Conservation (phyloP, 1,139 yeast species). For the Geotrichum carabidarum region DNA sequence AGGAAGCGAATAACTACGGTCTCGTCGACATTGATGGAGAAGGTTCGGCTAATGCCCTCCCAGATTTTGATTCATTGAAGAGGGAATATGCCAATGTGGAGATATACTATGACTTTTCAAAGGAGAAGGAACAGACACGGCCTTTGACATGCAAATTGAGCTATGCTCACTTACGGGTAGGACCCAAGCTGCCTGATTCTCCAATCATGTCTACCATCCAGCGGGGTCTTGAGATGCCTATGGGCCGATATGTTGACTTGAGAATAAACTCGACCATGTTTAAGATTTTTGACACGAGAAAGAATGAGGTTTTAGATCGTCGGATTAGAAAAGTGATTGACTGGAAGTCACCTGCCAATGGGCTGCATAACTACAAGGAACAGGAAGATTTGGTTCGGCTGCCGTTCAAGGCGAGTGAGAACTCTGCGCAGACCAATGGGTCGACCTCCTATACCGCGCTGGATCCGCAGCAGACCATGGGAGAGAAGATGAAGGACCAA, state of each 20-base stretch:
- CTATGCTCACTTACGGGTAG: conserved; percentile 14
- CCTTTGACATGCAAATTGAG: conserved; percentile 15
- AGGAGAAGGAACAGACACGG: conserved; percentile 12
- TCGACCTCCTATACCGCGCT: too few relatives aligned
- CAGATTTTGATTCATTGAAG: conserved; percentile 56
- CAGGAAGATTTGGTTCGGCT: conserved; percentile 1
- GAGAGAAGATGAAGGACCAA: too few relatives aligned
- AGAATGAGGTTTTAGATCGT: conserved; percentile 9
- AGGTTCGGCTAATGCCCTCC: conserved; percentile 43
- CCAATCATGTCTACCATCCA: conserved; percentile 11
- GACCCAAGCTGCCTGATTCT: conserved; percentile 16
- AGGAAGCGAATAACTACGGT: conserved; percentile 67
- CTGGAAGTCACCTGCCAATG: conserved; percentile 14
- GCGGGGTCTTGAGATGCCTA: conserved; percentile 14
- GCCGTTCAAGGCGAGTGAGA: neutral
- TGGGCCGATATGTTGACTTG: conserved; percentile 16
- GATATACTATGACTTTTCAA: conserved; percentile 15
- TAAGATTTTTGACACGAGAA: conserved; percentile 5
- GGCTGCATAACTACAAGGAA: conserved; percentile 1
- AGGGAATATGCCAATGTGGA: conserved; percentile 42
- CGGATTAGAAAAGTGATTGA: conserved; percentile 1
- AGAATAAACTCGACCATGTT: conserved; percentile 10
- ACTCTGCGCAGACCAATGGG: too few relatives aligned
- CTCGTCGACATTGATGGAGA: conserved; percentile 50
- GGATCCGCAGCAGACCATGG: too few relatives aligned